Evolutionary conservation across 2,329 filamentous ascomycete genomes (phyloP).

Genomic region (Hymenoscyphus fraxineus): DNA sequence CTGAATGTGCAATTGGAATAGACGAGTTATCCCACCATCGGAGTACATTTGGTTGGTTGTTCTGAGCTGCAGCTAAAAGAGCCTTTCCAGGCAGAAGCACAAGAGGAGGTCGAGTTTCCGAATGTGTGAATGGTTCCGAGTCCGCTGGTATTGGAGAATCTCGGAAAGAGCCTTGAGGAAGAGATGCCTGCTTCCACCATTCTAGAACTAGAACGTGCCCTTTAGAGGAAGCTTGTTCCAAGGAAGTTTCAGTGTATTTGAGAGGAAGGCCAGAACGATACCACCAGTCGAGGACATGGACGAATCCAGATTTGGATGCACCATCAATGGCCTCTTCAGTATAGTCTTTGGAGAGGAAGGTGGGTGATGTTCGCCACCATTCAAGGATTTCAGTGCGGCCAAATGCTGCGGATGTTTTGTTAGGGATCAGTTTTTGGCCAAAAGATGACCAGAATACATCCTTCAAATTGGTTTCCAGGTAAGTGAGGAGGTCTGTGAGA

Average conservation of each 20-base stretch:
- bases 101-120: conserved; percentile 37
- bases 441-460: conserved; percentile 85
- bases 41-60: conserved; percentile 72
- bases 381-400: conserved; percentile 80
- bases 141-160: conserved; percentile 17
- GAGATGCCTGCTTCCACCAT: conserved; percentile 80
- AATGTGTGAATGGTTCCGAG: conserved; percentile 14
- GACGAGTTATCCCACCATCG: conserved; percentile 85
- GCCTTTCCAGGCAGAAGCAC: conserved; percentile 78
- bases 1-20: conserved; percentile 74
- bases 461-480: conserved; percentile 61
- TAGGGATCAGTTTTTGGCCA: conserved; percentile 75
- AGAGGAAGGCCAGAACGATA: conserved; percentile 73
- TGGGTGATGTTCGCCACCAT: conserved; percentile 83
- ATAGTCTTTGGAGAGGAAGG: conserved; percentile 83
- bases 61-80: conserved; percentile 78
- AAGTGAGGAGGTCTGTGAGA: conserved; percentile 72
- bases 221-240: conserved; percentile 82
- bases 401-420: conserved; percentile 84
- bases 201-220: conserved; percentile 83
- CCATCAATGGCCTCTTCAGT: conserved; percentile 72
- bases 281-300: conserved; percentile 90
- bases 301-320: conserved; percentile 79
- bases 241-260: conserved; percentile 79
- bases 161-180: conserved; percentile 50